Percentiles rank a stretch among this genome's conserved stretches.
phyloP scores from a whole-genome alignment of 2,329 filamentous ascomycete species.

The Penicillium sp. region DNA sequence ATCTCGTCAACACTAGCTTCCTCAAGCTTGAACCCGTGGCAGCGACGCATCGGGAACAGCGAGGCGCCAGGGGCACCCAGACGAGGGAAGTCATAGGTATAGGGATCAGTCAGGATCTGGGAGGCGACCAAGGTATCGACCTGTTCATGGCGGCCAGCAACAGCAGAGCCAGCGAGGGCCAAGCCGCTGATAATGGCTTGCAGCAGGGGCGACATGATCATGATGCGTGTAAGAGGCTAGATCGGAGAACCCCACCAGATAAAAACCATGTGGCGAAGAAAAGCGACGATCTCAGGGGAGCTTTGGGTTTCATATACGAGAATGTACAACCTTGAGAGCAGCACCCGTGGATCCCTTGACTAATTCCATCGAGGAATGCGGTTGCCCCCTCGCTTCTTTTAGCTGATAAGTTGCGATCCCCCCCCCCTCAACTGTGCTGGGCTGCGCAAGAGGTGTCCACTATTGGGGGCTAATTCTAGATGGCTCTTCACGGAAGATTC shows the following conservation, averaged over 20 bases:
- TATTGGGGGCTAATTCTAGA: neutral
- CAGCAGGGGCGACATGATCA: conserved; percentile 23
- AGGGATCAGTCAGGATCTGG: conserved; percentile 39
- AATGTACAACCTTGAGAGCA: neutral
- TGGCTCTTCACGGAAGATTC: neutral
- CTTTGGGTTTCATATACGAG: conserved; percentile 14
- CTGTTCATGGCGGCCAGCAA: conserved; percentile 12
- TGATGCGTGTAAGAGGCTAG: neutral
- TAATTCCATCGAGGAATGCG: neutral
- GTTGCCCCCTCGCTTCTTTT: neutral
- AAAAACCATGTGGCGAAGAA: conserved; percentile 21
- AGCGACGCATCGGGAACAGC: conserved; percentile 66
- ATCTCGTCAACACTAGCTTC: conserved; percentile 73
- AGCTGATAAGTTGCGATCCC: neutral
- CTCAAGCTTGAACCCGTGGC: conserved; percentile 64
- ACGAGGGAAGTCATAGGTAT: conserved; percentile 44
- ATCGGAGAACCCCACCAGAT: conserved; percentile 13
- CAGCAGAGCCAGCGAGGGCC: conserved; percentile 24
- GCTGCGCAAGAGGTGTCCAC: neutral
- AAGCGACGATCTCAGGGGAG: conserved; percentile 18
- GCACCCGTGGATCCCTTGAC: neutral
- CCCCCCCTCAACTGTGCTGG: neutral
- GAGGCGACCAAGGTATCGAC: conserved; percentile 33
- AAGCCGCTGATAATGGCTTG: conserved; percentile 24
- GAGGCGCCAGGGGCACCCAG: conserved; percentile 36